These are phyloP conservation scores for Claviceps sp. DNA, from an alignment of 2,329 filamentous ascomycete genomes.

Conservation along the genomic window DNA sequence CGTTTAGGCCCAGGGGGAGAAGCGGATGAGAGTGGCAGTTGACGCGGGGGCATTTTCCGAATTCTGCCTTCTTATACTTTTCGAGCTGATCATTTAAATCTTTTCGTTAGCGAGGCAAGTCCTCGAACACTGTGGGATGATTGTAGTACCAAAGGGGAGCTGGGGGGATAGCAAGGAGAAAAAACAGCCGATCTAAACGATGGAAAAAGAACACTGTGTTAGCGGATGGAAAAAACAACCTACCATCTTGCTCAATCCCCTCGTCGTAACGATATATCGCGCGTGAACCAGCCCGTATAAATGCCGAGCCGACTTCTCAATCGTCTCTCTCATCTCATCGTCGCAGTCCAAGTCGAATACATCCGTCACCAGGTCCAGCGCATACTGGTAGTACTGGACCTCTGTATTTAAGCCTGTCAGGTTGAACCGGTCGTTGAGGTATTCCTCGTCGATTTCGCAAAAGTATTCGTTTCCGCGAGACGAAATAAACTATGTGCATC, in stretches of 20 bases:
- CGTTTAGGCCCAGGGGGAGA: constrained; percentile 86
- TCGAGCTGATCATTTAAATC: constrained; percentile 53
- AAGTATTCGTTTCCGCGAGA: constrained; percentile 98
- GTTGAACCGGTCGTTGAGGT: constrained; percentile 96
- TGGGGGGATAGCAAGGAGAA: not conserved
- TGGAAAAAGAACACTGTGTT: not conserved
- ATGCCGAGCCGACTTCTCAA: constrained; percentile 92
- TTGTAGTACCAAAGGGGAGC: too few species aligned
- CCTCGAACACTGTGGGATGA: too few species aligned
- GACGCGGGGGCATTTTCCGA: constrained; percentile 94
- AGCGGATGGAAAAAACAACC: constrained; percentile 11
- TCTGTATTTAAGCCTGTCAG: constrained; percentile 93
- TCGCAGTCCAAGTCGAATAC: constrained; percentile 98
- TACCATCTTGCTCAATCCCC: constrained; percentile 94
- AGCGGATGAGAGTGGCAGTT: constrained; percentile 89
- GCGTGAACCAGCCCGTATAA: constrained; percentile 94
- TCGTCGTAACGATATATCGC: constrained; percentile 89
- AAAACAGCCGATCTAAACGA: not conserved
- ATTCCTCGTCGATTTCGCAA: constrained; percentile 98
- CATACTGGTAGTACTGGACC: constrained; percentile 98
- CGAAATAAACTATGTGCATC: constrained; percentile 68
- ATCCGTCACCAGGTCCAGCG: constrained; percentile 90
- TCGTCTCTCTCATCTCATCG: constrained; percentile 94
- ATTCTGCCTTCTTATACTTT: constrained; percentile 97
- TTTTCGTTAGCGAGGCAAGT: too few species aligned